These are phyloP conservation scores for Stephanodiscus minutulus DNA, from an alignment of 108 stramenopile species.

Conservation along the genomic window DNA sequence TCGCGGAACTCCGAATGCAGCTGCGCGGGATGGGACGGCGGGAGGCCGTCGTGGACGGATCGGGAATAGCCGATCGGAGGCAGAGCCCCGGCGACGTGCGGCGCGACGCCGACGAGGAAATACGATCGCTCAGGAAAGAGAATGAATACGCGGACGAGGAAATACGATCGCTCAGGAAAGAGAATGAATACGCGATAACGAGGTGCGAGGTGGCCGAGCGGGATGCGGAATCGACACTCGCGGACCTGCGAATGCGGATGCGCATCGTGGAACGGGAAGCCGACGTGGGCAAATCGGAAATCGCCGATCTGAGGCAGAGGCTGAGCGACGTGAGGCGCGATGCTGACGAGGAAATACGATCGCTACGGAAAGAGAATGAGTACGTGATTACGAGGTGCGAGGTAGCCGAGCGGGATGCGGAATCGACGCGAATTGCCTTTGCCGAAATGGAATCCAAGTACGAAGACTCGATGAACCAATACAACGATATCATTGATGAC, in stretches of 20 bases:
- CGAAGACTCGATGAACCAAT: background rate
- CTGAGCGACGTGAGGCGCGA: background rate
- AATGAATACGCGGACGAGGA: no score
- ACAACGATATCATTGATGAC: background rate
- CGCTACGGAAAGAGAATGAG: background rate
- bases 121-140: no score
- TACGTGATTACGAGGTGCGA: background rate
- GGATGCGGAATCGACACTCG: conserved; percentile 3
- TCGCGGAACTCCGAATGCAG: no score
- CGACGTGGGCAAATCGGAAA: background rate
- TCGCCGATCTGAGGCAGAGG: background rate
- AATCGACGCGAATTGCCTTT: background rate
- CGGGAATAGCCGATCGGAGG: background rate
- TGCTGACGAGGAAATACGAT: background rate
- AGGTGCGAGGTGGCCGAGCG: background rate
- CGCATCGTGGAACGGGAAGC: background rate
- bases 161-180: background rate
- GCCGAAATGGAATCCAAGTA: conserved; percentile 1
- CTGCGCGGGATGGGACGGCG: background rate
- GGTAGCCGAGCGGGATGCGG: background rate
- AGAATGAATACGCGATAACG: background rate
- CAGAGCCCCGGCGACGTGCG: background rate
- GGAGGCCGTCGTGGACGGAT: background rate
- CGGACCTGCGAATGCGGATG: no score
- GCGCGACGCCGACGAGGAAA: background rate